Evolutionary conservation across 129 eudicot genomes (phyloP).

Genomic region (Artemisia annua): DNA sequence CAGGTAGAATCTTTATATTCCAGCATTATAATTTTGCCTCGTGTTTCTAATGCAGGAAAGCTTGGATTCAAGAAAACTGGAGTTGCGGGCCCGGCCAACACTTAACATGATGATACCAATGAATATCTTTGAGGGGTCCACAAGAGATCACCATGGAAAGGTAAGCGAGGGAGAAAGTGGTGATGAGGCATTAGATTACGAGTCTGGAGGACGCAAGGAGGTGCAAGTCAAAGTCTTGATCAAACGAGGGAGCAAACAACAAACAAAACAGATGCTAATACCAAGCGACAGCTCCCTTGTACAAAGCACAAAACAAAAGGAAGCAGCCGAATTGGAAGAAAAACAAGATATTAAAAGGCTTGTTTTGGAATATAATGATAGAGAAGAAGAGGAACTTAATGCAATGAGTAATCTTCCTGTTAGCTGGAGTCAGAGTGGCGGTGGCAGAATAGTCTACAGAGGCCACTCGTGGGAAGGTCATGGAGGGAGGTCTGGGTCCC

Average conservation of each 20-base stretch:
- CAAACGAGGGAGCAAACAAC: slow-evolving; percentile 95
- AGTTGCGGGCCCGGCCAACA: slow-evolving; percentile 81
- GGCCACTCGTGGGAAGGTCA: slow-evolving; percentile 84
- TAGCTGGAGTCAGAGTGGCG: slow-evolving; percentile 65
- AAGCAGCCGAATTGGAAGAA: slow-evolving; percentile 97
- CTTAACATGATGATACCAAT: slow-evolving; percentile 95
- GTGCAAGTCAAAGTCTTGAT: slow-evolving; percentile 90
- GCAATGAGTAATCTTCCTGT: slow-evolving; percentile 57
- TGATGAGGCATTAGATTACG: slow-evolving; percentile 73
- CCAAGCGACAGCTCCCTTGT: slow-evolving; percentile 90
- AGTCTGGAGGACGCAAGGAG: slow-evolving; percentile 63
- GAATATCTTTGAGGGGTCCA: slow-evolving; percentile 76
- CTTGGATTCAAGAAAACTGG: slow-evolving; percentile 90
- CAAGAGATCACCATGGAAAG: slow-evolving; percentile 72
- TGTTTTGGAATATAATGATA: slow-evolving; percentile 87
- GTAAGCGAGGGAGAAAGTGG: slow-evolving; percentile 90
- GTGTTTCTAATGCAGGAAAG: slow-evolving; percentile 66
- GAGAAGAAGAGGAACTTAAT: slow-evolving; percentile 92
- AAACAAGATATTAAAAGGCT: slow-evolving; percentile 90
- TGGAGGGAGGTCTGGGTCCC: slow-evolving; percentile 75
- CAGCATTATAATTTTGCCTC: background rate
- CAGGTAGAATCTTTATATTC: too few relatives aligned
- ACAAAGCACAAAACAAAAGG: slow-evolving; percentile 90
- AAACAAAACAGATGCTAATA: slow-evolving; percentile 78
- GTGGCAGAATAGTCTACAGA: slow-evolving; percentile 51